Base-by-base conservation (phyloP, 2,329 filamentous ascomycete species). In the Fusarium globosum region DNA sequence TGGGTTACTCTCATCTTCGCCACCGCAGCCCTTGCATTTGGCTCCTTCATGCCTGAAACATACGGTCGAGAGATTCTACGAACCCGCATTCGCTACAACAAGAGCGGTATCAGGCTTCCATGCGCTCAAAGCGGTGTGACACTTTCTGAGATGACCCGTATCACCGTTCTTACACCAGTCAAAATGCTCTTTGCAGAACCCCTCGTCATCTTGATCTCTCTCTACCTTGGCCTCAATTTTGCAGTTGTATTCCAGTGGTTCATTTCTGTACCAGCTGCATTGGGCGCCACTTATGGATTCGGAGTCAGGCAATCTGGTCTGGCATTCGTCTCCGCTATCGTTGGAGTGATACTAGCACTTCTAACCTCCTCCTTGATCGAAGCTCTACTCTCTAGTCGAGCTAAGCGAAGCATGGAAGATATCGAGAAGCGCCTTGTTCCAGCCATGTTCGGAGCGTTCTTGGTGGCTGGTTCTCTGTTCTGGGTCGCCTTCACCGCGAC, bases 41-140 rank as follows among this genome's bases (percentile, higher is more conserved):
- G 45, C 6, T 62, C 45, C 7, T 65, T 63, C 33, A 63, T 65
- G 61, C 61, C 61, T 1, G 61, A 65, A 6, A 65, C 61, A 18
- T 52, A 65, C 39, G 21, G 23, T 2, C 57, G 58, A 16, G 36
- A 63, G 18, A 62, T 65, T 7, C 4, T 51, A 18, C 36, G 58
- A 52, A 53, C 58, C 4, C 61, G 61, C 9, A 63, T 63, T 28
- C 61, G 28, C 6, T 63, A 63, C 20, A 65, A 65, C 38, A 52
- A 23, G 20, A 65, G 57, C 15, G 58, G 45, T 1, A 52, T 63
- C 7, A 45, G 46, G 1, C 4, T 61, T 2, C 36, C 57, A 7
- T 61, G 57, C 18, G 57, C 57, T 6, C 57, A 55, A 35, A 61
- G 57, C 28, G 57, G 57, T 7, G 46, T 41, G 18, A 61, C 46